Percentiles rank a stretch among this genome's conserved stretches.
Conservation (phyloP, 2,329 filamentous ascomycete species). For the Xylaria sp. region DNA sequence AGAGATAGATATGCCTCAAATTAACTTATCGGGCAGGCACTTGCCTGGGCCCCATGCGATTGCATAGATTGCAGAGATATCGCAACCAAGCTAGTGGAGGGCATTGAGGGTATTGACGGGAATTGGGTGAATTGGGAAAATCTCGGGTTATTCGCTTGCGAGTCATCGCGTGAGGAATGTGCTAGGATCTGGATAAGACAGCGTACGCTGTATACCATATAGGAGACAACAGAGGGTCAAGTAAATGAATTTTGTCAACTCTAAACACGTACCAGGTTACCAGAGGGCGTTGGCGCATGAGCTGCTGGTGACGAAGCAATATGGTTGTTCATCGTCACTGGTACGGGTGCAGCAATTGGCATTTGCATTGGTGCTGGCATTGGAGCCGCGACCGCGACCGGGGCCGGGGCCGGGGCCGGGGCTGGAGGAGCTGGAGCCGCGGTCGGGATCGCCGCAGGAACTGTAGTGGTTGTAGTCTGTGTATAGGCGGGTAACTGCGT, state of each 20-base stretch:
- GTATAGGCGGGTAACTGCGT: conserved; percentile 26
- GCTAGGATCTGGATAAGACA: background rate
- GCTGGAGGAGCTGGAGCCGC: background rate
- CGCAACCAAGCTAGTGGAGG: background rate
- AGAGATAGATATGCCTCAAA: conserved; percentile 15
- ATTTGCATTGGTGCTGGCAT: conserved; percentile 31
- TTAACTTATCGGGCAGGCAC: conserved; percentile 23
- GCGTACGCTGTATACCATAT: background rate
- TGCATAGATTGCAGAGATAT: conserved; percentile 4
- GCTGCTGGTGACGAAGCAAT: conserved; percentile 47
- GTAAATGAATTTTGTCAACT: background rate
- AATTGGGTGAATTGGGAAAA: background rate
- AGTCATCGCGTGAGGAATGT: background rate
- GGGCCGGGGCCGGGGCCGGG: background rate
- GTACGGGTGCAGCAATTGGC: conserved; percentile 30
- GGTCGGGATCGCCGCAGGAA: conserved; percentile 7
- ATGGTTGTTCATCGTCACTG: conserved; percentile 32
- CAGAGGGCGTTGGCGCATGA: conserved; percentile 47
- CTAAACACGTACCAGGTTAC: conserved; percentile 47
- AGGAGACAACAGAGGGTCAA: conserved; percentile 13
- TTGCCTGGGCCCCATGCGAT: conserved; percentile 20
- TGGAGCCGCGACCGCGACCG: conserved; percentile 13
- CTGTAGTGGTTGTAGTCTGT: conserved; percentile 15
- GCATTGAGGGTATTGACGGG: background rate
- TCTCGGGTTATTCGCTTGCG: background rate